phyloP scores from a whole-genome alignment of 768 basidiomycete species.

The Amyloporia xantha region DNA sequence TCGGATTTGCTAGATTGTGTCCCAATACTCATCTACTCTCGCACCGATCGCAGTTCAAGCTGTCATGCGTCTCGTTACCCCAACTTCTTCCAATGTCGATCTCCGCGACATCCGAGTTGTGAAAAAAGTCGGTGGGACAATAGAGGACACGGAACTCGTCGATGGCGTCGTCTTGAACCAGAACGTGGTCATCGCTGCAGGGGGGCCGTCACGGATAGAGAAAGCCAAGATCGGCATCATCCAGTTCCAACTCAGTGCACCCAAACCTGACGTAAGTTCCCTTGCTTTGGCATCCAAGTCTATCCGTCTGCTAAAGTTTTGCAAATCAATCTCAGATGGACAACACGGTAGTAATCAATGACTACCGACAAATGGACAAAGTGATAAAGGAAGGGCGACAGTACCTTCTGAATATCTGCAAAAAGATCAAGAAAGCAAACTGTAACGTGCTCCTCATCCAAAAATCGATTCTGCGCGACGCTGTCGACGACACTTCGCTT shows the following conservation, averaged over 20 bases:
- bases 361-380: slow-evolving; percentile 99
- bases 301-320: slow-evolving; percentile 4
- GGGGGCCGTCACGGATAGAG: slow-evolving; percentile 91
- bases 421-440: slow-evolving; percentile 99
- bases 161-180: slow-evolving; percentile 98
- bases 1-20: slow-evolving; percentile 68
- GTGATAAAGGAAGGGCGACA: slow-evolving; percentile 98
- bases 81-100: slow-evolving; percentile 91
- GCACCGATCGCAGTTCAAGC: slow-evolving; percentile 99
- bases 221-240: slow-evolving; percentile 98
- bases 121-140: slow-evolving; percentile 98
- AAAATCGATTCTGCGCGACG: slow-evolving; percentile 98
- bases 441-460: slow-evolving; percentile 99
- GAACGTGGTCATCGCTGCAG: slow-evolving; percentile 83
- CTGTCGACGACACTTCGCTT: slow-evolving; percentile 96
- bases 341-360: slow-evolving; percentile 98
- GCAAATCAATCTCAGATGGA: slow-evolving; percentile 77
- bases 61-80: slow-evolving; percentile 84
- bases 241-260: slow-evolving; percentile 96
- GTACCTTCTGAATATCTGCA: slow-evolving; percentile 96
- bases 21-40: slow-evolving; percentile 95
- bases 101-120: slow-evolving; percentile 93
- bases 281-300: neutral
- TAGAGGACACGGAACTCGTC: slow-evolving; percentile 95
- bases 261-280: slow-evolving; percentile 86